Evolutionary conservation across 495 filamentous ascomycete species (phyloP), one percentile per base, ranked within the genome.

Genomic region (Xylaria curta): DNA sequence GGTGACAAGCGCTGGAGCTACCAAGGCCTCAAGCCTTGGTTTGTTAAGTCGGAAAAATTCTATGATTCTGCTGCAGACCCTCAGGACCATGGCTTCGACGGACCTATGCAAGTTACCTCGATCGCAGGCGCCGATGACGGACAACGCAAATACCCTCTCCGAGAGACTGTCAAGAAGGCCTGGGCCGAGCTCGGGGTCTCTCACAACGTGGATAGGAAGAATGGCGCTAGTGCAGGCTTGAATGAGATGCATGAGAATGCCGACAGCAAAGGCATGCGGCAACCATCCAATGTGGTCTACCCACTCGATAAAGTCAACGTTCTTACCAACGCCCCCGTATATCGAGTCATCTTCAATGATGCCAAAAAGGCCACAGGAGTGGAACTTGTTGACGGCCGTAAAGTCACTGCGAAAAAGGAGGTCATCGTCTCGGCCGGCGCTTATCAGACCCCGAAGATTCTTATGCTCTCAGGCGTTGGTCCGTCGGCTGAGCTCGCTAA

Each of bases 391-490:
- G 72, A 77, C 58, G 81, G 78, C 28, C 62, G 68, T 26, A 59
- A 46, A 10, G 58, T 83, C 47, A 74, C 61, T 53, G 63, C 71
- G 8, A 56, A 59, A 51, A 75, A 71, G 42, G 89, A 91, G 53
- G 81, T 89, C 24, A 84, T 91, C 47, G 66, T 91, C 9, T 84
- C 81, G 4, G 81, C 81, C 26, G 88, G 89, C 7, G 82, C 87
- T 3, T 76, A 88, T 42, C 83, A 88, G 69, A 80, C 83, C 0
- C 87, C 88, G 10, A 83, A 87, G 56, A 79, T 90, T 54, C 82
- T 90, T 3, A 86, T 89, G 81, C 84, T 88, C 24, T 89, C 87
- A 0, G 89, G 88, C 10, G 85, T 91, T 70, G 88, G 88, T 0
- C 84, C 85, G 1, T 73, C 78, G 17, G 68, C 76, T 0, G 80